Conservation (phyloP, 2,329 filamentous ascomycete genomes). For the Thelonectria blattea region DNA sequence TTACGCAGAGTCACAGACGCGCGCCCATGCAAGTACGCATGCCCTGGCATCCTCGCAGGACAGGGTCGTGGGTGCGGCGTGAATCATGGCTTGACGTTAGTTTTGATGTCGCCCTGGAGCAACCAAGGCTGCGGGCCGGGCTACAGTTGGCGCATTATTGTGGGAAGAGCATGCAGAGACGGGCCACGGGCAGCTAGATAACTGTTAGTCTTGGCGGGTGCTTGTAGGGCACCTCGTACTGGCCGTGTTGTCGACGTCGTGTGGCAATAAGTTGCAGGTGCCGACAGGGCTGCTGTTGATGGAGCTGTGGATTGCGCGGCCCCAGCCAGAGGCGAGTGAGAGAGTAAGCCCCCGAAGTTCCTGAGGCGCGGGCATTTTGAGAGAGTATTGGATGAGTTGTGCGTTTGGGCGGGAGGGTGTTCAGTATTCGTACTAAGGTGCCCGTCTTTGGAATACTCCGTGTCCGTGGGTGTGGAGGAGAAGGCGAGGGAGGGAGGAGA, state of each 20-base stretch:
- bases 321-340: conserved; percentile 4
- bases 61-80: background rate
- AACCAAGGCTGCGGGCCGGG: conserved; percentile 9
- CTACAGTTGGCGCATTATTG: background rate
- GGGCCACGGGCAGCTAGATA: conserved; percentile 5
- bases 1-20: conserved; percentile 26
- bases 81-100: conserved; percentile 12
- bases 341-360: conserved; percentile 9
- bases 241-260: conserved; percentile 10
- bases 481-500: no score
- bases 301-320: conserved; percentile 11
- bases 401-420: conserved; percentile 3
- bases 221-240: background rate
- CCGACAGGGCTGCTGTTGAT: conserved; percentile 3
- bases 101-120: conserved; percentile 3
- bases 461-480: no score
- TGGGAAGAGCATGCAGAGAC: background rate
- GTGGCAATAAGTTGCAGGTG: conserved; percentile 13
- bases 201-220: conserved; percentile 1
- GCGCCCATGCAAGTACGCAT: conserved; percentile 12
- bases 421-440: no score
- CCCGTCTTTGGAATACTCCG: no score
- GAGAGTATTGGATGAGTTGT: background rate
- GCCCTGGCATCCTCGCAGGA: conserved; percentile 4
- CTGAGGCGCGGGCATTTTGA: conserved; percentile 8